Evolutionary conservation across 306 rosid species (phyloP).

Genomic region (Cyclanthera cordifolia): DNA sequence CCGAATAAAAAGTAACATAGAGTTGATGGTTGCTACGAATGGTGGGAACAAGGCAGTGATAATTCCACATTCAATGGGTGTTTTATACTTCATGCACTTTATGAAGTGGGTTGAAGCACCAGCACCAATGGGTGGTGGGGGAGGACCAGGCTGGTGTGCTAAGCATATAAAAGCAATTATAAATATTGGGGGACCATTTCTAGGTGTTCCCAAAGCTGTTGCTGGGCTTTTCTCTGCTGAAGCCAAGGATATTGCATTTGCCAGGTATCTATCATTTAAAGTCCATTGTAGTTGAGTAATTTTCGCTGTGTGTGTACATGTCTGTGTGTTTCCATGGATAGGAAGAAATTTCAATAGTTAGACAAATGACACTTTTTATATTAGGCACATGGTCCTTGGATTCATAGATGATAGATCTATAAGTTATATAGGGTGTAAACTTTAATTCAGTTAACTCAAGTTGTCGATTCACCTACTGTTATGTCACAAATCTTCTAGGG

Average conservation of each 20-base stretch:
- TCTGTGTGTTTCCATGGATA: neutral
- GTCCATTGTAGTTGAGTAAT: neutral
- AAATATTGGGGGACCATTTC: conserved; percentile 54
- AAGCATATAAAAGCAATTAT: conserved; percentile 35
- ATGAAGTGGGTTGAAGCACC: conserved; percentile 95
- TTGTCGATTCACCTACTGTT: neutral
- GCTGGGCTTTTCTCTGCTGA: conserved; percentile 83
- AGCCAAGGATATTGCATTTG: conserved; percentile 72
- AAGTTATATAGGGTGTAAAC: neutral
- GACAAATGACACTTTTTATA: neutral
- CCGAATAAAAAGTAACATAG: conserved; percentile 68
- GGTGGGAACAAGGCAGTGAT: conserved; percentile 33
- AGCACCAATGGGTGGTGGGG: conserved; percentile 54
- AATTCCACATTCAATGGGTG: conserved; percentile 41
- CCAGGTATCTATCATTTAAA: conserved; percentile 29
- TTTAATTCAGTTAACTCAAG: neutral
- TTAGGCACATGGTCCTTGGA: neutral
- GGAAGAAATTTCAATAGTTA: neutral
- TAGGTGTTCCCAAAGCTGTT: conserved; percentile 78
- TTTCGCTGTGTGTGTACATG: neutral
- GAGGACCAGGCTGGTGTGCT: conserved; percentile 36
- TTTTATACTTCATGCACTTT: conserved; percentile 38
- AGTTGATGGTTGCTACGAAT: conserved; percentile 30
- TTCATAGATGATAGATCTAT: neutral
- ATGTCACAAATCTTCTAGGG: neutral